A percentile compares a stretch with the other conserved stretches of the same genome.
phyloP scores from a whole-genome alignment of 1,284 basidiomycete genomes.

The Pyrrhoderma noxium region DNA sequence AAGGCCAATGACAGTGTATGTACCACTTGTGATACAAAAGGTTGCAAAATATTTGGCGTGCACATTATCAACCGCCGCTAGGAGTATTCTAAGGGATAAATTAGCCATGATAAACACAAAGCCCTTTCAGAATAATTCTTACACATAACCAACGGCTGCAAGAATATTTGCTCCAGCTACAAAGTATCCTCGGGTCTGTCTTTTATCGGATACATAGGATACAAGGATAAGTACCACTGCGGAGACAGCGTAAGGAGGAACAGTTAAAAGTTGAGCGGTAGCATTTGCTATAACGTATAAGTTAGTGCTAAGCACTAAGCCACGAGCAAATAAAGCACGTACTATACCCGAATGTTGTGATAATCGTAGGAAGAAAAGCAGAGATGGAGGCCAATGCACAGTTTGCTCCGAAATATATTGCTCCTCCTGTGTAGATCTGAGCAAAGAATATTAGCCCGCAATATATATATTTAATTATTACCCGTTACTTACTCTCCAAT shows the following conservation, averaged over 20 bases:
- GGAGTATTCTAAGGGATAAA: constrained; percentile 38
- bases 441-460: not conserved
- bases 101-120: constrained; percentile 38
- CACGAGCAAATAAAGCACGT: constrained; percentile 18
- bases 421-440: constrained; percentile 53
- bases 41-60: constrained; percentile 59
- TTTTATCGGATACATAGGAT: constrained; percentile 62
- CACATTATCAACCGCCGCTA: constrained; percentile 35
- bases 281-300: constrained; percentile 35
- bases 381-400: constrained; percentile 71
- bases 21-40: constrained; percentile 64
- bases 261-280: constrained; percentile 61
- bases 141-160: constrained; percentile 63
- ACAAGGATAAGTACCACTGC: constrained; percentile 56
- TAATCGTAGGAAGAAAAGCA: constrained; percentile 81
- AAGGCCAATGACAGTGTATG: constrained; percentile 60
- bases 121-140: constrained; percentile 33
- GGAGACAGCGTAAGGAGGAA: constrained; percentile 76
- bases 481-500: constrained; percentile 54
- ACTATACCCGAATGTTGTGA: constrained; percentile 63
- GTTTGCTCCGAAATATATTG: constrained; percentile 74
- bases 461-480: constrained; percentile 6
- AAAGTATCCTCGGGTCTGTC: constrained; percentile 63
- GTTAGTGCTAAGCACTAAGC: not conserved
- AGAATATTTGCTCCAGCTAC: constrained; percentile 43